Evolutionary conservation across 441 rosid species (phyloP).

Genomic region (Mallotus repandus): DNA sequence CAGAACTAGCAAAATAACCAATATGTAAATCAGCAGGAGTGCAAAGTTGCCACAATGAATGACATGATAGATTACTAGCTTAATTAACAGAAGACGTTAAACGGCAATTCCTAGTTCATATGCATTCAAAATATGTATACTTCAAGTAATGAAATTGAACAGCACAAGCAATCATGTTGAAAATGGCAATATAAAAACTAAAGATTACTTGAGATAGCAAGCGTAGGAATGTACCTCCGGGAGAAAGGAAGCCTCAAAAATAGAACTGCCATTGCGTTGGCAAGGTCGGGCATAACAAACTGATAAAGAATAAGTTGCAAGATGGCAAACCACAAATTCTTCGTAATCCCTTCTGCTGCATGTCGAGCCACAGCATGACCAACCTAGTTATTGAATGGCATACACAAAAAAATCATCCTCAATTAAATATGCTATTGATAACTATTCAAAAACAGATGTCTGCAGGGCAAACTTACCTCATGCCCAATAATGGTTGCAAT

Average conservation of each 20-base stretch:
- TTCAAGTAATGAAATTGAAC: background rate
- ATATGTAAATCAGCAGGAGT: background rate
- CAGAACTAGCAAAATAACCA: background rate
- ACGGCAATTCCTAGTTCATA: background rate
- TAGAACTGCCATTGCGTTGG: constrained; percentile 66
- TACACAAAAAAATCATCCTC: constrained; percentile 5
- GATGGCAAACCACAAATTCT: constrained; percentile 79
- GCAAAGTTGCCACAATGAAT: background rate
- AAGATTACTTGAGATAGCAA: background rate
- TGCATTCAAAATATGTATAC: background rate
- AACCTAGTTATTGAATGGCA: constrained; percentile 45
- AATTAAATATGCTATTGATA: background rate
- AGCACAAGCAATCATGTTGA: background rate
- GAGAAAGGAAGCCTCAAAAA: constrained; percentile 88
- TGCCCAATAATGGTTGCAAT: constrained; percentile 85
- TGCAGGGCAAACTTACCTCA: constrained; percentile 48
- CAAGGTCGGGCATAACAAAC: constrained; percentile 78
- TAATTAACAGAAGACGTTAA: background rate
- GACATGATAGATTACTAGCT: background rate
- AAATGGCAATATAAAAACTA: background rate
- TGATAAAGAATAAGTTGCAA: constrained; percentile 67
- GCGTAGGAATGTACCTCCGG: constrained; percentile 50
- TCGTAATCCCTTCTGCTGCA: constrained; percentile 65
- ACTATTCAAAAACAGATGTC: background rate
- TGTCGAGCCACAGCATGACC: constrained; percentile 96